Evolutionary conservation across 2,329 filamentous ascomycete species (phyloP).

Genomic region (Claviceps fusiformis): DNA sequence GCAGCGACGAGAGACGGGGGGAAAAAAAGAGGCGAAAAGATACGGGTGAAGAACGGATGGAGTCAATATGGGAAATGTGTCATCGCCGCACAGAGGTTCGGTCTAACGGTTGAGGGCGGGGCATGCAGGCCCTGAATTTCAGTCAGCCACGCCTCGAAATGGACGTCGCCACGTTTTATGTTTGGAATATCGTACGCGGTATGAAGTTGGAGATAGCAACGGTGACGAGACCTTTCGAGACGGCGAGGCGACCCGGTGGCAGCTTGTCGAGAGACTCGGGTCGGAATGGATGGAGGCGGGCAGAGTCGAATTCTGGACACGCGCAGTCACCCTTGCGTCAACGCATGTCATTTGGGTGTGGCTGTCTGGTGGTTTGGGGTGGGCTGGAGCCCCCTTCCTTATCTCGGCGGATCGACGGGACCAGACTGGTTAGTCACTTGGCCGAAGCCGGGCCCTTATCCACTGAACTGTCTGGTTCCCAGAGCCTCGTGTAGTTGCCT

Average conservation of each 20-base stretch:
- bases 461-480: no score
- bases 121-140: conserved; percentile 1
- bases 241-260: background rate
- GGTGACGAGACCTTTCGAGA: background rate
- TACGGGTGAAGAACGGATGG: background rate
- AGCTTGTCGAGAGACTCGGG: background rate
- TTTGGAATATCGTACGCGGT: background rate
- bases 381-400: no score
- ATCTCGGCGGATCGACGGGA: no score
- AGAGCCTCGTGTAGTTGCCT: no score
- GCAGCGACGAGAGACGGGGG: background rate
- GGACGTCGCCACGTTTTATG: background rate
- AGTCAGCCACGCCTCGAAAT: conserved; percentile 1
- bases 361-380: no score
- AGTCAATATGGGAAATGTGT: background rate
- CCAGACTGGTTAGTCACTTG: no score
- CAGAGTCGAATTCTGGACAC: background rate
- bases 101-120: background rate
- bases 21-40: background rate
- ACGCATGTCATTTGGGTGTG: background rate
- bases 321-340: conserved; percentile 9
- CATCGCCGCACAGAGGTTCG: background rate
- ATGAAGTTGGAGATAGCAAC: background rate
- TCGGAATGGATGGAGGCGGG: background rate
- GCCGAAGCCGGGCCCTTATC: no score